Percentiles rank a stretch among this genome's conserved stretches.
These are phyloP conservation scores for Aspergillus neoniger DNA, from an alignment of 2,329 filamentous ascomycete genomes.

Conservation along the genomic window DNA sequence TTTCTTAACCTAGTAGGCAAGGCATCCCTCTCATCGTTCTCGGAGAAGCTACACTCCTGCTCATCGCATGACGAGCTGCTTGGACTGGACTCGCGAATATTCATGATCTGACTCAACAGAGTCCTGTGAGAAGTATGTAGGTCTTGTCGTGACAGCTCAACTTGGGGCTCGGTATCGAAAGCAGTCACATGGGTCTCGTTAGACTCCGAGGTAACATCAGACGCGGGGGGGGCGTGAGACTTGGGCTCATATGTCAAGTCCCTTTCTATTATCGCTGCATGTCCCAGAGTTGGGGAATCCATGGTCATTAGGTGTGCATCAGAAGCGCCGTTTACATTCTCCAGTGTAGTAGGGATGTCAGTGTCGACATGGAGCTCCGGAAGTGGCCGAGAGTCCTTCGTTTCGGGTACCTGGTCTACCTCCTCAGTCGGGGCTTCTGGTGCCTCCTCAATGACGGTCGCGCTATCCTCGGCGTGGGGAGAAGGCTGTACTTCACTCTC, in stretches of 20 bases:
- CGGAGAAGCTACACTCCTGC: conserved; percentile 44
- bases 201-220: conserved; percentile 60
- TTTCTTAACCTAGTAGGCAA: conserved; percentile 58
- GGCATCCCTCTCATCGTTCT: conserved; percentile 55
- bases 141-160: conserved; percentile 49
- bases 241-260: conserved; percentile 13
- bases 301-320: conserved; percentile 30
- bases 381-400: conserved; percentile 10
- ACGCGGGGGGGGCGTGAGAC: conserved; percentile 23
- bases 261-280: conserved; percentile 19
- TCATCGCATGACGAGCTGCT: conserved; percentile 44
- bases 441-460: conserved; percentile 27
- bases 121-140: conserved; percentile 40
- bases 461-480: conserved; percentile 22
- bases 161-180: conserved; percentile 73
- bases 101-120: conserved; percentile 52
- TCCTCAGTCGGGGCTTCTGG: conserved; percentile 17
- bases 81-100: conserved; percentile 50
- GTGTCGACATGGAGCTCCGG: conserved; percentile 35
- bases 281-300: conserved; percentile 50
- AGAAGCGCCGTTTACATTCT: conserved; percentile 2
- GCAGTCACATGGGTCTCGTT: conserved; percentile 60
- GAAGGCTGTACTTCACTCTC: conserved; percentile 8
- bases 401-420: conserved; percentile 6
- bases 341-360: conserved; percentile 13